Evolutionary conservation across 2,329 filamentous ascomycete genomes (phyloP), one percentile per base, ranked within the genome.

Genomic region (Aspergillus brunneoviolaceus): DNA sequence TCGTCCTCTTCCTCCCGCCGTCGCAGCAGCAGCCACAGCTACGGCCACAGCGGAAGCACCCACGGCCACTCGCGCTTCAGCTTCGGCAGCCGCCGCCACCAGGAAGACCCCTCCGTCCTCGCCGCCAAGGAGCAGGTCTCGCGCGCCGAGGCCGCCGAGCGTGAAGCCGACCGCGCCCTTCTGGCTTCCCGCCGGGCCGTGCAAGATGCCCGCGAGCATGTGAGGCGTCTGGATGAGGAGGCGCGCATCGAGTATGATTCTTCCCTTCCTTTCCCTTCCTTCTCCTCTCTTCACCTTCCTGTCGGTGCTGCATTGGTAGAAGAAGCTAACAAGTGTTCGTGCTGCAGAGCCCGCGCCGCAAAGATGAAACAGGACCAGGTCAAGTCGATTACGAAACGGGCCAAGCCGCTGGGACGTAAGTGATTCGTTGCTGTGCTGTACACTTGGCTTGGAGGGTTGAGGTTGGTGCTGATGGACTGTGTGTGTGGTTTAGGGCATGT

Each of bases 331-430:
- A 5, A 2, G n/a, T 2, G 7, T 5, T 6, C 33, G 5, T 4
- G 14, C 2, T 16, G 11, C 21, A 74, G 70, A 70, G 84, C 87
- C 2, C 78, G 87, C 23, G 74, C 83, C 48, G 87, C 87, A 1
- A 88, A 86, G 81, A 84, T 89, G 55, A 90, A 90, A 82, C 82
- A 88, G 74, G 80, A 81, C 55, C 85, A 89, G 69, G 88, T 87
- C 1, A 82, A 80, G 66, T 84, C 85, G 68, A 82, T 90, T 31
- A 86, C 84, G 5, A 89, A 88, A 84, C 80, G 87, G 55, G 87
- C 85, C n/a, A 86, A 87, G 74, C 82, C 84, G n/a, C 82, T 90
- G 60, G 87, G 88, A 58, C 84, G 87, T 89, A 80, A 78, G 84
- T 86, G 16, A 33, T 48, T 27, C 2, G n/a, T 19, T 50, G 27